phyloP scores from a whole-genome alignment of 139 green algal genomes.

The Raphidocelis subcapitata region DNA sequence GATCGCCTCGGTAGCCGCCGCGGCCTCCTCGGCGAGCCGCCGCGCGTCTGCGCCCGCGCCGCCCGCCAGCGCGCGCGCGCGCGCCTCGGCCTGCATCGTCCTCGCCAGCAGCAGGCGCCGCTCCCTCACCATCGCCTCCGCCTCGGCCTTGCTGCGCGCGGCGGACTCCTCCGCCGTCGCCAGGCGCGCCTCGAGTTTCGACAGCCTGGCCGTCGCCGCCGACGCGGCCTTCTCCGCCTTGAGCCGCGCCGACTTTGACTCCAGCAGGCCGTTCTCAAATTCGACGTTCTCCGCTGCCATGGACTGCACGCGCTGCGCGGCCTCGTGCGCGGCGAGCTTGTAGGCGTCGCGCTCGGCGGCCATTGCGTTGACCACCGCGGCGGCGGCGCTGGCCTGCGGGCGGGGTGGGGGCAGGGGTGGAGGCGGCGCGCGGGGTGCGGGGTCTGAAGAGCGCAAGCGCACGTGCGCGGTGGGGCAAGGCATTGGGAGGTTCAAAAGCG shows the following conservation, averaged over 20 bases:
- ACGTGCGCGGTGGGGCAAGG: not conserved
- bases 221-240: not conserved
- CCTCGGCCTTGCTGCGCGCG: not conserved
- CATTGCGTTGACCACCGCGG: constrained; percentile 21
- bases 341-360: constrained; percentile 38
- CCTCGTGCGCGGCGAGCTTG: constrained; percentile 36
- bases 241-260: not conserved
- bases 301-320: constrained; percentile 31
- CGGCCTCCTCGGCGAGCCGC: too few species aligned
- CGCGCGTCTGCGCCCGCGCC: too few species aligned
- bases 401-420: not conserved
- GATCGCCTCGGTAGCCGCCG: too few species aligned
- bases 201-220: not conserved
- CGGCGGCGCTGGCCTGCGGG: constrained; percentile 26
- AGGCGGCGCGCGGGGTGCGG: not conserved
- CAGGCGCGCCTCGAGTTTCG: constrained; percentile 2
- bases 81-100: constrained; percentile 8
- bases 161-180: not conserved
- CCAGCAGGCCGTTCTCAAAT: constrained; percentile 42
- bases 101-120: constrained; percentile 15
- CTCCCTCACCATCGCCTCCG: constrained; percentile 6
- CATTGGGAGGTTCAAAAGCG: not conserved
- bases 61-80: too few species aligned
- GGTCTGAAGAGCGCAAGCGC: not conserved
- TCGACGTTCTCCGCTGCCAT: constrained; percentile 49